These are phyloP conservation scores for Microsporum audouinii DNA, from an alignment of 2,329 filamentous ascomycete species.

Conservation along the genomic window DNA sequence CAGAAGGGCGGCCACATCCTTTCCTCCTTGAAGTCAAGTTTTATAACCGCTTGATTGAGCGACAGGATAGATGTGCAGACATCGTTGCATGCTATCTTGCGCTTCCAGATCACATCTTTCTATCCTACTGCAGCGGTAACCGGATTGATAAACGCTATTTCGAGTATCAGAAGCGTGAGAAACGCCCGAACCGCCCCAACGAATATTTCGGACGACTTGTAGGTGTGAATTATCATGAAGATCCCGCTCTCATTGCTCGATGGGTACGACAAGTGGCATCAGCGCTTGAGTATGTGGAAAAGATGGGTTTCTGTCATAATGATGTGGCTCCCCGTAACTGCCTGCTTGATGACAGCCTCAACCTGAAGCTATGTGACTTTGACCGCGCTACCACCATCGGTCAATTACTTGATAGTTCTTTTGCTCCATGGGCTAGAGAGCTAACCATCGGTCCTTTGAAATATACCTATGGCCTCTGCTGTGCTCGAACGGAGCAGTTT, in stretches of 20 bases:
- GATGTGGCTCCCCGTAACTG: constrained; percentile 10
- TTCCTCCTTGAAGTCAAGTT: constrained; percentile 11
- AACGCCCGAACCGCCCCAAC: background rate
- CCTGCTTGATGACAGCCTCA: constrained; percentile 13
- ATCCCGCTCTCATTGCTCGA: constrained; percentile 15
- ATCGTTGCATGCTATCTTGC: constrained; percentile 14
- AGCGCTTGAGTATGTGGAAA: constrained; percentile 15
- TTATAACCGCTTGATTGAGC: constrained; percentile 11
- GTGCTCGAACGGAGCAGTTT: constrained; percentile 17
- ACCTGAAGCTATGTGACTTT: constrained; percentile 14
- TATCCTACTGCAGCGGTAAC: constrained; percentile 12
- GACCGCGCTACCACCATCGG: constrained; percentile 14
- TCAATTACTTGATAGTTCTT: constrained; percentile 10
- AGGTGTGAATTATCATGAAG: constrained; percentile 13
- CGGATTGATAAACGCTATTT: background rate
- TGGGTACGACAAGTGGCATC: constrained; percentile 15
- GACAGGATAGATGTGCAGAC: constrained; percentile 10
- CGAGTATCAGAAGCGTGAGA: constrained; percentile 11
- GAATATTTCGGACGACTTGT: constrained; percentile 8
- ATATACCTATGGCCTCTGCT: constrained; percentile 16
- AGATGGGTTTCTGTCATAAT: constrained; percentile 15
- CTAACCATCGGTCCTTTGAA: constrained; percentile 11
- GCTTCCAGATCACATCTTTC: constrained; percentile 13
- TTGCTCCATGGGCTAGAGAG: background rate
- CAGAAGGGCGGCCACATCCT: background rate